Evolutionary conservation across 108 stramenopile genomes (phyloP).

Genomic region (Nitzschia sp.): DNA sequence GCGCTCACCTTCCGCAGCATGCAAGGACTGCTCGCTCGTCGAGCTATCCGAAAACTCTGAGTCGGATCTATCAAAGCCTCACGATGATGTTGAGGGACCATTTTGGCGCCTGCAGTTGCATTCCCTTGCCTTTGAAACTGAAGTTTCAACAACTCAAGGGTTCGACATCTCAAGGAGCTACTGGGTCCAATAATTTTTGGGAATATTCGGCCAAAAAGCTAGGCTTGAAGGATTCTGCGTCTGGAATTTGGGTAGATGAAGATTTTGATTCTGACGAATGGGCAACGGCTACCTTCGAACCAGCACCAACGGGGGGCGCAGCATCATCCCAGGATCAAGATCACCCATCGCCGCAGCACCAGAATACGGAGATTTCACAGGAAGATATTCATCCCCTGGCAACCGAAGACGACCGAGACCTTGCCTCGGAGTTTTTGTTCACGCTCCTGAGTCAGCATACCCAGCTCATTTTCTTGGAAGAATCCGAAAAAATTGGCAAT

Average conservation of each 20-base stretch:
- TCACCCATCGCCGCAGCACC: neutral
- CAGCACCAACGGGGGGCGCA: neutral
- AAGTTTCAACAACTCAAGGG: slow-evolving; percentile 32
- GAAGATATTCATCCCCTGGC: slow-evolving; percentile 24
- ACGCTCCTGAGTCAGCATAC: slow-evolving; percentile 34
- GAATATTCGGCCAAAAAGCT: slow-evolving; percentile 40
- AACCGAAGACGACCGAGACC: slow-evolving; percentile 17
- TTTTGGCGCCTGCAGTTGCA: slow-evolving; percentile 31
- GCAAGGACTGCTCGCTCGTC: slow-evolving; percentile 38
- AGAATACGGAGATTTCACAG: neutral
- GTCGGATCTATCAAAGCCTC: slow-evolving; percentile 51
- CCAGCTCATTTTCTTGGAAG: slow-evolving; percentile 30
- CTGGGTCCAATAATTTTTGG: slow-evolving; percentile 50
- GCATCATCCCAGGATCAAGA: neutral
- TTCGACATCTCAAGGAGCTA: slow-evolving; percentile 45
- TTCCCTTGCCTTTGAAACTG: slow-evolving; percentile 20
- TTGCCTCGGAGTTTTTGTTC: slow-evolving; percentile 38
- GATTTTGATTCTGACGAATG: neutral
- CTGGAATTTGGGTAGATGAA: slow-evolving; percentile 39
- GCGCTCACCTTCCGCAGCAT: slow-evolving; percentile 34
- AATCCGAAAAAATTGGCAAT: slow-evolving; percentile 33
- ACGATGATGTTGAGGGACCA: slow-evolving; percentile 61
- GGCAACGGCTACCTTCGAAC: too few relatives aligned
- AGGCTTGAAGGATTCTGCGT: slow-evolving; percentile 42
- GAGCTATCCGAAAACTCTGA: slow-evolving; percentile 43